These are phyloP conservation scores for Penicillium nordicum DNA, from an alignment of 2,329 filamentous ascomycete species.

Conservation along the genomic window DNA sequence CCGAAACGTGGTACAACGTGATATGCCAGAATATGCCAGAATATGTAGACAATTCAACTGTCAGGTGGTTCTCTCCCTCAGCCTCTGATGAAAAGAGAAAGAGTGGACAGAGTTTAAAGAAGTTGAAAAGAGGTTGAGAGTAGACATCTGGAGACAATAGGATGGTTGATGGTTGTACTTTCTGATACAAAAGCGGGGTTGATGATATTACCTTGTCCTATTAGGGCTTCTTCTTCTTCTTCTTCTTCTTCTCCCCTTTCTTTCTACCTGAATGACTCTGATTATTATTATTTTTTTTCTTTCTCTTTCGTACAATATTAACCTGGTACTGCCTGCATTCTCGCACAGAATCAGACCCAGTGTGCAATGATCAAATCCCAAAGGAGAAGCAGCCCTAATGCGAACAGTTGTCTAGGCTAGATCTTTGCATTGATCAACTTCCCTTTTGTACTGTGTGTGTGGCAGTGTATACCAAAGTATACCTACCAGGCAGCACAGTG, in stretches of 20 bases:
- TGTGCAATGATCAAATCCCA: not conserved
- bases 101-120: not conserved
- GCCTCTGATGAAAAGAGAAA: not conserved
- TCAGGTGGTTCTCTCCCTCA: not conserved
- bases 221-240: no score
- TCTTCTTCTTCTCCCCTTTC: not conserved
- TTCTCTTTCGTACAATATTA: not conserved
- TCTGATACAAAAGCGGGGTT: conserved; percentile 4
- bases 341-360: conserved; percentile 4
- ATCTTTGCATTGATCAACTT: conserved; percentile 9
- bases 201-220: not conserved
- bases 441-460: not conserved
- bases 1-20: conserved; percentile 26
- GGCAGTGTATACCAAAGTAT: not conserved
- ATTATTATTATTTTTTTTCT: no score
- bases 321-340: conserved; percentile 9
- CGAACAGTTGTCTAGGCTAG: conserved; percentile 6
- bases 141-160: not conserved
- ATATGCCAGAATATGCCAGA: conserved; percentile 21
- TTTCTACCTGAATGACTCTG: not conserved
- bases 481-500: not conserved
- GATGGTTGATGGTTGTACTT: not conserved
- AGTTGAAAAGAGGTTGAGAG: not conserved
- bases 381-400: conserved; percentile 7
- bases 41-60: not conserved